Conservation (phyloP, 2,329 filamentous ascomycete genomes). For the Colletotrichum phormii region DNA sequence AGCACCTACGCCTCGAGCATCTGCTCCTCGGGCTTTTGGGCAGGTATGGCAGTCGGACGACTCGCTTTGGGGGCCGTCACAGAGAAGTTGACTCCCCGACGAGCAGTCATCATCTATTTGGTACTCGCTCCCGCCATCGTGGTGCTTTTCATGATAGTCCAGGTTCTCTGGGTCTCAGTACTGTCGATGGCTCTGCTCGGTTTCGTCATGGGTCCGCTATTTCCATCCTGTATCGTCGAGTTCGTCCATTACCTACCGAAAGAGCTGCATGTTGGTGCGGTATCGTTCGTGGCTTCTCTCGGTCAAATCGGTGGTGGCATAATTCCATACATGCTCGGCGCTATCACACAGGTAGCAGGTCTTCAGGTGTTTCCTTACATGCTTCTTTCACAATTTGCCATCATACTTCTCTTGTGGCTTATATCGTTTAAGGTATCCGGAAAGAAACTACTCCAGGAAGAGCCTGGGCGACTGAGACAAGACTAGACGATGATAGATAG, state of each 20-base stretch:
- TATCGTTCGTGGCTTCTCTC: constrained; percentile 56
- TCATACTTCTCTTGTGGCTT: constrained; percentile 36
- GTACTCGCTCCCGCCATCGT: not conserved
- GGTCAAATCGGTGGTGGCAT: constrained; percentile 57
- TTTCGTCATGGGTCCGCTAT: constrained; percentile 35
- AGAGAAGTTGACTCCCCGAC: constrained; percentile 43
- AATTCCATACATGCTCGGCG: constrained; percentile 56
- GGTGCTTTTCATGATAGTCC: constrained; percentile 18
- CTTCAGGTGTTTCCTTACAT: constrained; percentile 50
- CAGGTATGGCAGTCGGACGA: constrained; percentile 56
- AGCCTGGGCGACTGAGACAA: not conserved
- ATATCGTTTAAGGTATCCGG: not conserved
- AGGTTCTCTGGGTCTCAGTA: constrained; percentile 15
- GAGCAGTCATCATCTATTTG: constrained; percentile 17
- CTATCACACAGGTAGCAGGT: constrained; percentile 50
- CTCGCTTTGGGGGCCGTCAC: constrained; percentile 47
- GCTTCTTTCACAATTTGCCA: constrained; percentile 40
- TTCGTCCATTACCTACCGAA: constrained; percentile 18
- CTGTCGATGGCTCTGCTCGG: constrained; percentile 26
- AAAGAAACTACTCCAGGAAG: not conserved
- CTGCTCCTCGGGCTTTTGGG: constrained; percentile 56
- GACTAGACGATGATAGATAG: not conserved
- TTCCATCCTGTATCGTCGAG: constrained; percentile 28
- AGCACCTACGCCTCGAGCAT: constrained; percentile 51
- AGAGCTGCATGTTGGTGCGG: constrained; percentile 54